Evolutionary conservation across 768 basidiomycete species (phyloP), one percentile per base, ranked within the genome.

Genomic region (Trametopsis cervina): DNA sequence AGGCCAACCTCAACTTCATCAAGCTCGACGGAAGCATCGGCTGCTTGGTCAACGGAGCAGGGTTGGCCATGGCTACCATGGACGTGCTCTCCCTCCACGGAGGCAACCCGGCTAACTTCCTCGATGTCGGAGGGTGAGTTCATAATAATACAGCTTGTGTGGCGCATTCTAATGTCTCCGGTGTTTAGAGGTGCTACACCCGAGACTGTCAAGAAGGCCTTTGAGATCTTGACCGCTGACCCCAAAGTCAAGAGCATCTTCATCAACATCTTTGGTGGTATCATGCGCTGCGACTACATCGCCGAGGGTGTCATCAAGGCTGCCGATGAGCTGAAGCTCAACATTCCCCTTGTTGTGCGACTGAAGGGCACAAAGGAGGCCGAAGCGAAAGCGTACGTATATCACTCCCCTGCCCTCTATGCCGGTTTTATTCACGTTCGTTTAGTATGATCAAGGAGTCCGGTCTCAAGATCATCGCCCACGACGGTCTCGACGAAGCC

Each of bases 21-120:
- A 97, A 99, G 71, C 84, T 99, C 38, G 96, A 99, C 62, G 96
- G 96, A 24, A 88, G 78, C 67, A 83, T 99, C 51, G 96, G 96
- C 23, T 99, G 96, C 71, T 73, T 99, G 44, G 96, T 99, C 53
- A 99, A 99, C 59, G 96, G 96, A 60, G 96, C 96, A 44, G 96
- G 96, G 61, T 73, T 99, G 52, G 96, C 96, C 43, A 99, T 99
- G 96, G 96, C 96, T 29, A 99, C 96, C 47, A 98, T 99, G 96
- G 96, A 99, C 61, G 95, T 98, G n/a, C 76, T 99, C 48, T 81
- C 93, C 41, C 73, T 96, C 44, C 90, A 97, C 62, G 96, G 96
- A 42, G 96, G 91, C 44, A 85, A 94, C 57, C 96, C 96, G 4
- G 96, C 96, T 46, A 98, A 99, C 68, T 99, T 99, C 79, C 76